Base-by-base conservation (phyloP, 345 rosid species). In the Acer yangbiense region DNA sequence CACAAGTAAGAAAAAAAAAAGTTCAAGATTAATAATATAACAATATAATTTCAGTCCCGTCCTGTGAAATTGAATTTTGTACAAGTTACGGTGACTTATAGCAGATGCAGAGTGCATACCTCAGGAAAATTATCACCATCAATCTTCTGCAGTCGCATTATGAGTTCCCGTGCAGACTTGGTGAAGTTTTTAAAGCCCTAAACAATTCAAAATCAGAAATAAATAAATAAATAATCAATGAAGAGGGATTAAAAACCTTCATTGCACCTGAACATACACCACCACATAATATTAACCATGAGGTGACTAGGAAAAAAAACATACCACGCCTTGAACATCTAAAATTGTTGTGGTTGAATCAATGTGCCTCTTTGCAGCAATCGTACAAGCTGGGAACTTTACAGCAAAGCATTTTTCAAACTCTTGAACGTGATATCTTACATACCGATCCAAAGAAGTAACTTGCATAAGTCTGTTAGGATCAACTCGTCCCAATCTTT, bases 41-140 rank as follows among this genome's bases (percentile, higher is more conserved):
- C 54, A 64, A 73, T 41, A 63, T 27, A 65, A 52, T 16, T 70
- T 55, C 17, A 44, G 8, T 16, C 32, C 7, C 23, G 63, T 60
- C 64, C 35, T 50, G 62, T 55, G 52, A 65, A 23, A 50, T 11
- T 20, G 7, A n/a, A 77, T 23, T 46, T 55, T 65, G 46, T 48
- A 18, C 67, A 48, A 78, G 68, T 35, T 14, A 39, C 10, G 14
- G 21, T 18, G 50, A 76, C 29, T 12, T 67, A 44, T n/a, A 61
- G 44, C 14, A 63, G 17, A 39, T 14, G 46, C 35, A 74, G 81
- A 78, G 75, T 23, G 70, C 41, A 78, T 68, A 94, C 99, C 98
- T 96, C 99, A 25, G 99, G 99, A 83, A 94, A 96, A 81, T 96
- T 96, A 82, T 96, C 98, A 69, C 98, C 96, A 79, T 96, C 99